Conservation (phyloP, 2,329 filamentous ascomycete species). For the Fusarium mangiferae region DNA sequence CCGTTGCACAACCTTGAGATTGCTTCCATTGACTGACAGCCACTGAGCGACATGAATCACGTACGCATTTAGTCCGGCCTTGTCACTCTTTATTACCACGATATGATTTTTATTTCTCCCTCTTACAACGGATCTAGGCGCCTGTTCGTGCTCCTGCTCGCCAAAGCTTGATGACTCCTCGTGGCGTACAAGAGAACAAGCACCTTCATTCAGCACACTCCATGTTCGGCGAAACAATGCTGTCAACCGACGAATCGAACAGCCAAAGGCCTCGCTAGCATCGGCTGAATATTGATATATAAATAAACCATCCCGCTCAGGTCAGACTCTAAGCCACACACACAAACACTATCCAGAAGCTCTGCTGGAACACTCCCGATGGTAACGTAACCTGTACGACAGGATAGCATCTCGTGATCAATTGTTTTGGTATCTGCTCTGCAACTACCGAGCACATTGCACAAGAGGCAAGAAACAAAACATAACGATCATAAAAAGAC, state of each 20-base stretch:
- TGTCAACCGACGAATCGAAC: conserved; percentile 4
- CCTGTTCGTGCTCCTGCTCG: conserved; percentile 4
- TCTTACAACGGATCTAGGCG: neutral
- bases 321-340: conserved; percentile 8
- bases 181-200: conserved; percentile 7
- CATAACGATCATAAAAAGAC: neutral
- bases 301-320: neutral
- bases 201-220: conserved; percentile 10
- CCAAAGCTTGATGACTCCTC: neutral
- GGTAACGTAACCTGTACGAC: conserved; percentile 39
- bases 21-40: conserved; percentile 25
- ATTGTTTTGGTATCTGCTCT: conserved; percentile 2
- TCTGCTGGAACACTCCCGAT: neutral
- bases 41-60: neutral
- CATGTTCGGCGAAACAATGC: conserved; percentile 28
- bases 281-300: conserved; percentile 1
- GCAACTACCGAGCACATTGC: conserved; percentile 29
- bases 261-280: neutral
- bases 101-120: neutral
- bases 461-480: conserved; percentile 13
- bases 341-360: conserved; percentile 19
- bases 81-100: conserved; percentile 2
- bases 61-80: conserved; percentile 7
- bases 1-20: conserved; percentile 23
- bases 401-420: conserved; percentile 37